phyloP scores from a whole-genome alignment of 148 eudicot species.

The Mesembryanthemum crystallinum region DNA sequence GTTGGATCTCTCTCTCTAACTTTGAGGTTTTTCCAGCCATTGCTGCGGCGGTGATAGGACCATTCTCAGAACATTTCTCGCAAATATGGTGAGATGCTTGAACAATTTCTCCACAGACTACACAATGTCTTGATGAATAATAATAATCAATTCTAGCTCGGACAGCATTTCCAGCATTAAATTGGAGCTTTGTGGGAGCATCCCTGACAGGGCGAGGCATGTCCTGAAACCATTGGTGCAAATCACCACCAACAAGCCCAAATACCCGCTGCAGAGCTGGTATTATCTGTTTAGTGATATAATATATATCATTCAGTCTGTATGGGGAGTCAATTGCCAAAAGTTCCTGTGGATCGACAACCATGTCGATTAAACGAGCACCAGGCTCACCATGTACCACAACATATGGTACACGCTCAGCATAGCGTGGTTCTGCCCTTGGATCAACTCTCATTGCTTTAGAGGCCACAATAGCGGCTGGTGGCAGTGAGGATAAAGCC shows the following conservation, averaged over 20 bases:
- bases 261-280: constrained; percentile 93
- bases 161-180: constrained; percentile 41
- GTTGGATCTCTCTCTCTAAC: constrained; percentile 77
- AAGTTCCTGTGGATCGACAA: constrained; percentile 80
- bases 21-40: constrained; percentile 72
- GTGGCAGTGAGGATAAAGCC: constrained; percentile 72
- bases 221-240: constrained; percentile 71
- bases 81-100: constrained; percentile 59
- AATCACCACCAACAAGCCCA: constrained; percentile 83
- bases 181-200: constrained; percentile 54
- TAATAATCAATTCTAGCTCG: constrained; percentile 84
- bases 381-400: constrained; percentile 98
- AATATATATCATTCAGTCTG: constrained; percentile 74
- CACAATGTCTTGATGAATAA: constrained; percentile 75
- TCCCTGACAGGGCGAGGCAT: constrained; percentile 73
- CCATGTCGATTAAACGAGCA: constrained; percentile 87
- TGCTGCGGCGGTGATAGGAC: constrained; percentile 54
- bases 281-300: constrained; percentile 85
- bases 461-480: constrained; percentile 90
- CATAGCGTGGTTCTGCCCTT: constrained; percentile 94
- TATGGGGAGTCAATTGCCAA: constrained; percentile 68
- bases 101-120: constrained; percentile 74
- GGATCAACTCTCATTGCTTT: constrained; percentile 90
- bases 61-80: constrained; percentile 52
- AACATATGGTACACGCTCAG: constrained; percentile 80